A percentile compares a stretch with the other conserved stretches of the same genome.
phyloP scores from a whole-genome alignment of 169 alveolate genomes.

The Cyclospora cayetanensis region DNA sequence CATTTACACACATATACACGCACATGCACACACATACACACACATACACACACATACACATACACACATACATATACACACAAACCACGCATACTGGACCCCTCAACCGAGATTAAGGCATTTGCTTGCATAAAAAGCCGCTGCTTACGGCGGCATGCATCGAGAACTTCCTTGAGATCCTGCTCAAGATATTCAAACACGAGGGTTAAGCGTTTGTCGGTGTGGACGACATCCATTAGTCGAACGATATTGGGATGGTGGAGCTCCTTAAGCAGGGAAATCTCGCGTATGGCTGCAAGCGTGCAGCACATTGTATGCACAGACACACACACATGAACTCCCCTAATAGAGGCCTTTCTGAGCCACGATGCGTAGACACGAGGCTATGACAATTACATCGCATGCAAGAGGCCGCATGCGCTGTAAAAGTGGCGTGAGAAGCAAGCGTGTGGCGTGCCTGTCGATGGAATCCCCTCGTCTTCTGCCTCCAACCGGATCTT shows the following conservation, averaged over 20 bases:
- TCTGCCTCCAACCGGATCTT: conserved; percentile 98
- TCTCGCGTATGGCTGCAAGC: conserved; percentile 89
- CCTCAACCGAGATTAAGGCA: too few relatives aligned
- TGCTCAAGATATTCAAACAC: conserved; percentile 98
- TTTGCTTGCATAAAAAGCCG: too few relatives aligned
- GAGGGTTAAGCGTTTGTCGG: conserved; percentile 96
- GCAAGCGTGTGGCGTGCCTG: conserved; percentile 83
- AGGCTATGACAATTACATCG: background rate
- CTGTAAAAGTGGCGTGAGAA: background rate
- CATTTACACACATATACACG: background rate
- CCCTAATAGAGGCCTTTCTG: background rate
- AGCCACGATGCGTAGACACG: background rate
- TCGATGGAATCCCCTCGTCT: conserved; percentile 96
- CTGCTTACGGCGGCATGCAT: conserved; percentile 84
- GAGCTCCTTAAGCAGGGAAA: conserved; percentile 93
- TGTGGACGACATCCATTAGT: conserved; percentile 97
- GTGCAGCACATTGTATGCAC: background rate
- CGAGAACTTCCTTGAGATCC: conserved; percentile 97
- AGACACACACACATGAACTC: background rate
- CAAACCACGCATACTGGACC: too few relatives aligned
- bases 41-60: background rate
- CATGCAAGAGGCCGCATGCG: background rate
- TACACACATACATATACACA: background rate
- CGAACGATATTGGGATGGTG: conserved; percentile 99
- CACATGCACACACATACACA: background rate